Evolutionary conservation across 768 basidiomycete species (phyloP).

Genomic region (Mycena floridula): DNA sequence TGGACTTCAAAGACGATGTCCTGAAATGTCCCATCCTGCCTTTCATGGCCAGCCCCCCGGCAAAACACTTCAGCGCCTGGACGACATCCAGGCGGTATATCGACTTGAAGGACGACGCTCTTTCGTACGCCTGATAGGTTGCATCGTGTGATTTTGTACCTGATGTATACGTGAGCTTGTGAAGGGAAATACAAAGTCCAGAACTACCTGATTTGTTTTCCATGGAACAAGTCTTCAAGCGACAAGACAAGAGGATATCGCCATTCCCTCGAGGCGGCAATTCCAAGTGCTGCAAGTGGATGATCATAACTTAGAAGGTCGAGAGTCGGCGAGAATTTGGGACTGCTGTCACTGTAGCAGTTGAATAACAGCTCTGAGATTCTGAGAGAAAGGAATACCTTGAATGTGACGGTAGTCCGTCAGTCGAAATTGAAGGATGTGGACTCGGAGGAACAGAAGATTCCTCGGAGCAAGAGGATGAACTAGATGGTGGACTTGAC

Average conservation of each 20-base stretch:
- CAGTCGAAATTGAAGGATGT: too few relatives aligned
- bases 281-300: conserved; percentile 34
- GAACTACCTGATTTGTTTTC: conserved; percentile 43
- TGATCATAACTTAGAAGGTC: conserved; percentile 16
- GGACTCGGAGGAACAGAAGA: neutral
- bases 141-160: conserved; percentile 50
- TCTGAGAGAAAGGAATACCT: too few relatives aligned
- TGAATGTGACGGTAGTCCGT: too few relatives aligned
- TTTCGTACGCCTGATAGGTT: conserved; percentile 42
- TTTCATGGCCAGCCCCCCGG: conserved; percentile 62
- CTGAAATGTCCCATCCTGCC: conserved; percentile 47
- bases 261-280: conserved; percentile 52
- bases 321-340: too few relatives aligned
- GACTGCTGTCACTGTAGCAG: too few relatives aligned
- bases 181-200: too few relatives aligned
- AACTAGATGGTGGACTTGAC: conserved; percentile 19
- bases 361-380: too few relatives aligned
- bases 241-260: conserved; percentile 56
- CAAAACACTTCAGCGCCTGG: conserved; percentile 56
- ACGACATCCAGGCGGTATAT: conserved; percentile 57
- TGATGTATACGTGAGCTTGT: too few relatives aligned
- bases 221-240: conserved; percentile 56
- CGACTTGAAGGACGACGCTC: conserved; percentile 52
- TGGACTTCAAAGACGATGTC: conserved; percentile 65
- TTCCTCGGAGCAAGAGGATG: neutral